Base-by-base conservation (phyloP, 768 basidiomycete genomes). In the Candolleomyces efflorescens region DNA sequence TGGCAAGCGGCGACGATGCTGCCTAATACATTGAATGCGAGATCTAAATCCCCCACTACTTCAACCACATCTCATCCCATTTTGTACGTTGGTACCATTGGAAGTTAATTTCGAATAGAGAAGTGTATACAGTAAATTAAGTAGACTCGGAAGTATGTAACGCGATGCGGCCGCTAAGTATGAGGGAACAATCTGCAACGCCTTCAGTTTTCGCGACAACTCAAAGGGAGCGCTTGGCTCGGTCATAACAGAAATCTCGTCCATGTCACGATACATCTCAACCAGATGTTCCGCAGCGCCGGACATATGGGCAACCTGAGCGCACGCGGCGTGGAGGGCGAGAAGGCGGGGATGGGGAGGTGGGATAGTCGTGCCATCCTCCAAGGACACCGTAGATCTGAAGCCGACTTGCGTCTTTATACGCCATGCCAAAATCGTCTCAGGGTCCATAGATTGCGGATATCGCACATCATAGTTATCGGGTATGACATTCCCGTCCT, bases 291-390 rank as follows among this genome's bases (percentile, higher is more conserved):
- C 68, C 11, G 50, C 63, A 13, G 69, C 72, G 38, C 73, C 71
- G 15, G 72, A 74, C 47, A 73, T 60, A 61, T 72, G 67, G 13
- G 65, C 68, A 46, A 71, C 61, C 46, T 59, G 59, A 12, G 71
- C 67, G 59, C 68, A 69, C n/a, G 68, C 63, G 20, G 68, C 73
- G 50, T 74, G 73, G 48, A 73, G 54, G 11, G 56, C 57, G 5
- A 74, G 63, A 49, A 66, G 72, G 49, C 48, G 56, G 9, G 68
- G 66, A 41, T 60, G 54, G n/a, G 72, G 73, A 48, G 70, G 59
- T 44, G 70, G 68, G 36, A 66, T 44, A 15, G 18, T 50, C 38
- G 32, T 32, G 43, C 23, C 50, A 32, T 23, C n/a, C 39, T n/a
- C n/a, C n/a, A 32, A 20, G 5, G 12, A 5, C 24, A 52, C 13